Evolutionary conservation across 2,329 filamentous ascomycete species (phyloP).

Genomic region (Verticillium nonalfalfae): DNA sequence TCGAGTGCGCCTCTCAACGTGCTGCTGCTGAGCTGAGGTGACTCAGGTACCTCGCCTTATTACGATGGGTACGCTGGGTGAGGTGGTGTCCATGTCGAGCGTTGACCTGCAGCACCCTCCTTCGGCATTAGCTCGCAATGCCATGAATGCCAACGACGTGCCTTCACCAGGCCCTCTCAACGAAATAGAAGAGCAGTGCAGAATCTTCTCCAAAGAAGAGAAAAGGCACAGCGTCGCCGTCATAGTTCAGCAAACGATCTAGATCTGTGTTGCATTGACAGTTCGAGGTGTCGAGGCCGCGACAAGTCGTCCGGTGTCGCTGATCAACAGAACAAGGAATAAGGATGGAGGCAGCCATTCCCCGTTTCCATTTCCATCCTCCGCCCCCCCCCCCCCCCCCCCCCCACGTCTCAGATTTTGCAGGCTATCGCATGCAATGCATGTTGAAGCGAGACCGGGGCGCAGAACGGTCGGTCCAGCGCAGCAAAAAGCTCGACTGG

Average conservation of each 20-base stretch:
- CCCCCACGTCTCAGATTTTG: not conserved
- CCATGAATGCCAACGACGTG: not conserved
- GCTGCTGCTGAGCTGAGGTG: too few relatives aligned
- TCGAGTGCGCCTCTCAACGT: not conserved
- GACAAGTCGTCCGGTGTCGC: not conserved
- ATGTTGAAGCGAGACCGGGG: not conserved
- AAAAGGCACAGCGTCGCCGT: not conserved
- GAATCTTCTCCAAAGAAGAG: too few relatives aligned
- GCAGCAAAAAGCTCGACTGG: not conserved
- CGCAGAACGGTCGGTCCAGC: not conserved
- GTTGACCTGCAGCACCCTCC: not conserved
- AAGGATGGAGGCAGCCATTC: not conserved
- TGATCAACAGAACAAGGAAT: not conserved
- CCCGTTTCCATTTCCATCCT: not conserved
- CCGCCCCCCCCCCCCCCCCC: too few relatives aligned
- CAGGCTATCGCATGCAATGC: not conserved
- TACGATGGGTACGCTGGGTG: not conserved
- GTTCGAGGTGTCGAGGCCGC: not conserved
- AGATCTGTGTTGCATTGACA: not conserved
- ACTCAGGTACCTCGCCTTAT: not conserved
- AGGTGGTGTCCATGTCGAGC: not conserved
- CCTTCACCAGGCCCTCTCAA: not conserved
- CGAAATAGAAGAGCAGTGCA: not conserved
- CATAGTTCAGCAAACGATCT: not conserved
- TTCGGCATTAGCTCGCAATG: not conserved